Base-by-base conservation (phyloP, 257 asterid species). In the Thymus quinquecostatus region DNA sequence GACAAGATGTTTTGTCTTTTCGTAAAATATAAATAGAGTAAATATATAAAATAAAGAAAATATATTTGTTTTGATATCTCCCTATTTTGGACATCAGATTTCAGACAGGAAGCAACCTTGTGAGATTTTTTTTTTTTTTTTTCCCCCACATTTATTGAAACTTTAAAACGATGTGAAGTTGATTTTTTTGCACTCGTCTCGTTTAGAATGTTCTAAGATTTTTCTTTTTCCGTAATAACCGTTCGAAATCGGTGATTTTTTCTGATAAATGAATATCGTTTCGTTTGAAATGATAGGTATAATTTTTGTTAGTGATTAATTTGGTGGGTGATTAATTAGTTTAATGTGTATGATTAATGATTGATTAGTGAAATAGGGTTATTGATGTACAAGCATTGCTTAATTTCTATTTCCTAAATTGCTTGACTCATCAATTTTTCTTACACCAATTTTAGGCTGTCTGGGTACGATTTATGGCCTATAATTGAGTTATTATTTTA, bases 1-100 rank as follows among this genome's bases (percentile, higher is more conserved):
- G 82, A 78, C 76, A 69, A 28, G 70, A 73, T 47, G 62, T 69
- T 48, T 69, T 68, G 73, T 68, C 68, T 4, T 53, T 45, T 59
- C 43, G 44, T 58, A 30, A 1, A 30, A 59, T 29, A 11, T 1
- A 59, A 59, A 13, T 10, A 32, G 21, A 32, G 13, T 29, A 5
- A 29, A 51, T 11, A 21, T 59, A 32, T 11, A 13, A 57, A 5
- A 44, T 44, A 56, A 10, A 44, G 2, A 2, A 45, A 33, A 36
- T 27, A 3, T 58, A 56, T 9, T 8, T 11, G 0, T 32, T 58
- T 33, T 33, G 27, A 59, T 59, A 30, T 5, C 5, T 59, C 0
- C 28, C 10, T 45, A 59, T 59, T 32, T 59, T 12, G 44, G 29
- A 32, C 29, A 12, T 59, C 45, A 59, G 29, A 59, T 59, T 10